Conservation (phyloP, 1,284 basidiomycete species). For the Apiotrichum domesticum region DNA sequence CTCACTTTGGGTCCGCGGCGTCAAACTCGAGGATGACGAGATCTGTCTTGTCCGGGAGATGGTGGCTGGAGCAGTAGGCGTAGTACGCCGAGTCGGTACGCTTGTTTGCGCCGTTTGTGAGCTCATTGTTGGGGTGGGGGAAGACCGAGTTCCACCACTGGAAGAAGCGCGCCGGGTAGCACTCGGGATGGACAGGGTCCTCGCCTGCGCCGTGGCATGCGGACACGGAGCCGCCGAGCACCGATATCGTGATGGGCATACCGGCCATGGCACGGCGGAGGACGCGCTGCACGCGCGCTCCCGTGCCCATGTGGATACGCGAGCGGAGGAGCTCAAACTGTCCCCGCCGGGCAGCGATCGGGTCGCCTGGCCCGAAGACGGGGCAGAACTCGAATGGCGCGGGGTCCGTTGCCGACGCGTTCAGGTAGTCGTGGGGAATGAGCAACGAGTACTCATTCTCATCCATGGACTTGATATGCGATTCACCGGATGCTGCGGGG, state of each 20-base stretch:
- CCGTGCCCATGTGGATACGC: conserved; percentile 70
- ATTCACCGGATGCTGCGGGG: conserved; percentile 3
- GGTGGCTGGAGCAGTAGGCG: conserved; percentile 81
- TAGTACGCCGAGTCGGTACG: conserved; percentile 86
- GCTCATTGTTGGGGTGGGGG: conserved; percentile 86
- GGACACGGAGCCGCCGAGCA: conserved; percentile 88
- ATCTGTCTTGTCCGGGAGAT: conserved; percentile 85
- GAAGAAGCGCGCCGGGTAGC: conserved; percentile 87
- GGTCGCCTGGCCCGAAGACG: conserved; percentile 72
- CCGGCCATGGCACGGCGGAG: conserved; percentile 78
- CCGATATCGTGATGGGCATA: conserved; percentile 79
- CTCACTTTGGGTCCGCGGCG: conserved; percentile 75
- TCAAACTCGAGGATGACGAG: conserved; percentile 90
- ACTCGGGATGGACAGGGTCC: conserved; percentile 73
- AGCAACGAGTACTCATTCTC: conserved; percentile 20
- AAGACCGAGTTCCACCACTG: conserved; percentile 92
- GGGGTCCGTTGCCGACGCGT: conserved; percentile 50
- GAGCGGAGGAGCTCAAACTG: conserved; percentile 68
- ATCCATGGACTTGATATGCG: background rate
- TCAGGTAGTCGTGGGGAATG: conserved; percentile 48
- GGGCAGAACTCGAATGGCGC: conserved; percentile 89
- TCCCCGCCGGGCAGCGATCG: conserved; percentile 70
- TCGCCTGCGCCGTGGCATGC: conserved; percentile 90
- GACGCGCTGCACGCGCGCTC: conserved; percentile 75
- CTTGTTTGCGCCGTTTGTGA: conserved; percentile 89